Conservation (phyloP, 1,284 basidiomycete genomes). For the Tilletia indica region DNA sequence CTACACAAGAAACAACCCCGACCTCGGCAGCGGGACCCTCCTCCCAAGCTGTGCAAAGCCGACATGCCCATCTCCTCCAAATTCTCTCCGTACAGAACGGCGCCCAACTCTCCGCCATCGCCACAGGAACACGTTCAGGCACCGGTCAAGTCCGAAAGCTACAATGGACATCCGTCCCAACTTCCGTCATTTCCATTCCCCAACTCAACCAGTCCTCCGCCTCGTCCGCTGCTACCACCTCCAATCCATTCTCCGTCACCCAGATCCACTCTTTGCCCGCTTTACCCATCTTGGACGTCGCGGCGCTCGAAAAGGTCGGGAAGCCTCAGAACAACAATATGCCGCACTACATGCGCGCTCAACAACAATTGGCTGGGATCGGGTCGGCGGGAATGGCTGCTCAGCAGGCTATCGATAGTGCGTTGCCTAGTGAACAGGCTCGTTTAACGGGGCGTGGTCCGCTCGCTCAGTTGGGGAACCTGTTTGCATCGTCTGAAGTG, state of each 20-base stretch:
- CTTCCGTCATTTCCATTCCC: not conserved
- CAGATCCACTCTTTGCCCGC: not conserved
- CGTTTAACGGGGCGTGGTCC: not conserved
- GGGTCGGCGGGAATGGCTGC: conserved; percentile 4
- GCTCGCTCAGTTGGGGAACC: not conserved
- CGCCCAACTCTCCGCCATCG: conserved; percentile 25
- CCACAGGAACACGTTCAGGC: not conserved
- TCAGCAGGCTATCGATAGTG: conserved; percentile 10
- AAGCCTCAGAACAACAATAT: not conserved
- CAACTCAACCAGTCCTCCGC: not conserved
- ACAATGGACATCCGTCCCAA: conserved; percentile 7
- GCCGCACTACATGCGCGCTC: conserved; percentile 16
- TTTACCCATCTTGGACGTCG: not conserved
- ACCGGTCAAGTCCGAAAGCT: not conserved
- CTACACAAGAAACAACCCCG: conserved; percentile 18
- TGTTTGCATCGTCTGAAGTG: not conserved
- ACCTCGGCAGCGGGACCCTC: conserved; percentile 25
- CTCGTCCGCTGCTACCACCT: not conserved
- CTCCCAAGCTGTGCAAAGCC: conserved; percentile 3
- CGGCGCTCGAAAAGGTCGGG: not conserved
- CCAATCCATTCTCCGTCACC: not conserved
- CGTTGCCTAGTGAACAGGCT: conserved; percentile 5
- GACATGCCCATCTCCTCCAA: conserved; percentile 23
- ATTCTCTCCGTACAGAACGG: conserved; percentile 37
- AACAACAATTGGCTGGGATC: conserved; percentile 8